A percentile compares a stretch with the other conserved stretches of the same genome.
phyloP scores from a whole-genome alignment of 1,284 basidiomycete genomes.

The Ceratobasidium sp. region DNA sequence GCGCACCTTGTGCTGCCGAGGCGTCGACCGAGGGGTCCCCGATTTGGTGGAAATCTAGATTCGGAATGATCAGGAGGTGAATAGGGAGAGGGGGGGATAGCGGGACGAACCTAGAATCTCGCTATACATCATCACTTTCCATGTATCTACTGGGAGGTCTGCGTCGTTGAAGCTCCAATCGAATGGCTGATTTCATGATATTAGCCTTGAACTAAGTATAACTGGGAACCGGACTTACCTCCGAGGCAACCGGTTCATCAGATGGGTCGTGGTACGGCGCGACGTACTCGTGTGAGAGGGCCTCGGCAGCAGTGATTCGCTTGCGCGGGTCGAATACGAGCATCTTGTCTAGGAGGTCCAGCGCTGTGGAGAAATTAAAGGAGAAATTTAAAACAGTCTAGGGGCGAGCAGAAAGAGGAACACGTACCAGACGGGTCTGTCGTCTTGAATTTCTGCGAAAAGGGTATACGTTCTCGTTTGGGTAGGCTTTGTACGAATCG shows the following conservation, averaged over 20 bases:
- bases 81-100: not conserved
- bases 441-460: constrained; percentile 92
- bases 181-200: constrained; percentile 68
- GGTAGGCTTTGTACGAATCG: constrained; percentile 98
- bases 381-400: not conserved
- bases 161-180: constrained; percentile 99
- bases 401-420: not conserved
- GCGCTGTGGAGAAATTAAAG: constrained; percentile 65
- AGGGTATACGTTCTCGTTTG: constrained; percentile 95
- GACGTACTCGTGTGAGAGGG: constrained; percentile 94
- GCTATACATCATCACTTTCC: constrained; percentile 99
- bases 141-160: constrained; percentile 98
- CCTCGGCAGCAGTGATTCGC: constrained; percentile 93
- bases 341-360: constrained; percentile 99
- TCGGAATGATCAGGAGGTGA: not conserved
- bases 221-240: constrained; percentile 56
- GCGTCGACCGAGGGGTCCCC: constrained; percentile 54
- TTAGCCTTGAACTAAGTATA: not conserved
- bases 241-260: constrained; percentile 93
- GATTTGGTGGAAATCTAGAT: constrained; percentile 64
- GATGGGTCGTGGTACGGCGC: constrained; percentile 98
- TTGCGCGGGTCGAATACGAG: constrained; percentile 98
- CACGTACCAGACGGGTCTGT: constrained; percentile 83
- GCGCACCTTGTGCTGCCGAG: constrained; percentile 22
- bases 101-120: constrained; percentile 85